A percentile compares a stretch with the other conserved stretches of the same genome.
phyloP scores from a whole-genome alignment of 2,329 filamentous ascomycete species.

The Colletotrichum musae region DNA sequence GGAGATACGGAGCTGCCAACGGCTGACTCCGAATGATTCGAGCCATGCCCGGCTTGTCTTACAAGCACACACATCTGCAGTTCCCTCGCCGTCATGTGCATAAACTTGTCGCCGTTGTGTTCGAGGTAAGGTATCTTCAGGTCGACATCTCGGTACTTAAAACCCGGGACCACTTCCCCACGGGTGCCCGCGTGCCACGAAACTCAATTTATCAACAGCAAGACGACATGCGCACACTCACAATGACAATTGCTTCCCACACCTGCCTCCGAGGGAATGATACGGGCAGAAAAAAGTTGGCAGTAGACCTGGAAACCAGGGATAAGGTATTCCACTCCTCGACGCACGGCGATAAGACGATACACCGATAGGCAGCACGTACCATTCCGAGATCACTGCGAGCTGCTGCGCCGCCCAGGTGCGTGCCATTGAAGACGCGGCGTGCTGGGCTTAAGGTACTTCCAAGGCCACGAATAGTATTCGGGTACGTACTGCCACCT shows the following conservation, averaged over 20 bases:
- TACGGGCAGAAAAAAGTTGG: conserved; percentile 4
- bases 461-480: no score
- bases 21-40: conserved; percentile 14
- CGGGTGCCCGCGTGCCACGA: neutral
- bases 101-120: neutral
- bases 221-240: neutral
- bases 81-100: neutral
- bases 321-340: conserved; percentile 19
- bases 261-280: neutral
- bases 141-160: neutral
- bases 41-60: conserved; percentile 12
- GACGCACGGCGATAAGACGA: conserved; percentile 21
- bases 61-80: no score
- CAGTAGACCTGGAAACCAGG: neutral
- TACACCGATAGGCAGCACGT: conserved; percentile 18
- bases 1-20: conserved; percentile 30
- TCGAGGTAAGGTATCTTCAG: neutral
- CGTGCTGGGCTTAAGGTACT: neutral
- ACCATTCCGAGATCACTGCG: conserved; percentile 12
- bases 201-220: neutral
- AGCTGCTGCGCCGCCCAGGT: conserved; percentile 22
- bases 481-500: no score
- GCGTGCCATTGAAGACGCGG: conserved; percentile 1
- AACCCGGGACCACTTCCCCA: neutral
- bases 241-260: neutral